Evolutionary conservation across 768 basidiomycete genomes (phyloP).

Genomic region (Candolleomyces eurysporus): DNA sequence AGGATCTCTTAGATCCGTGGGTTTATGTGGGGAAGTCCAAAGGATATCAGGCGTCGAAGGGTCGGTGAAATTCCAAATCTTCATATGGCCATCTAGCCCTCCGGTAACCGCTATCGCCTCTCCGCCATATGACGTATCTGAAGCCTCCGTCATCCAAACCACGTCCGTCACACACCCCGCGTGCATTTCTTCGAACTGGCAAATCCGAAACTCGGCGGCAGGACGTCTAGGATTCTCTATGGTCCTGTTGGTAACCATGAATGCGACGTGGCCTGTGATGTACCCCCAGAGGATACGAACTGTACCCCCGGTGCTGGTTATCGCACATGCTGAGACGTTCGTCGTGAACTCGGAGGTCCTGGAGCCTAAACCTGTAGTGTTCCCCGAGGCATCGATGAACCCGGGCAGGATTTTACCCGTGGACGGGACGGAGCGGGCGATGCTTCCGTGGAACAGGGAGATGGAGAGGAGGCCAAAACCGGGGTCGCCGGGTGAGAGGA

Average conservation of each 20-base stretch:
- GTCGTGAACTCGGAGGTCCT: constrained; percentile 75
- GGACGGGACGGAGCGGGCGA: constrained; percentile 70
- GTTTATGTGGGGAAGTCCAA: constrained; percentile 56
- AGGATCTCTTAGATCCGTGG: constrained; percentile 42
- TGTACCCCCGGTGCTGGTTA: constrained; percentile 62
- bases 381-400: constrained; percentile 62
- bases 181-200: constrained; percentile 58
- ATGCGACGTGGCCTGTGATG: constrained; percentile 61
- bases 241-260: constrained; percentile 54
- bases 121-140: not conserved
- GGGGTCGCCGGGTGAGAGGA: constrained; percentile 48
- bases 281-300: constrained; percentile 77
- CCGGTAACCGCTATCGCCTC: constrained; percentile 44
- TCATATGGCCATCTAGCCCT: constrained; percentile 63
- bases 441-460: constrained; percentile 66
- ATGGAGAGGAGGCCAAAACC: constrained; percentile 54
- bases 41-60: constrained; percentile 42
- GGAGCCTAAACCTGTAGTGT: constrained; percentile 60
- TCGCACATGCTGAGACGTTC: constrained; percentile 55
- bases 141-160: constrained; percentile 41
- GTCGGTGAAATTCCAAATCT: constrained; percentile 66
- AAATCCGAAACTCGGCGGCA: constrained; percentile 46
- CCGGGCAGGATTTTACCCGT: constrained; percentile 70
- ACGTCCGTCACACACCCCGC: constrained; percentile 56
- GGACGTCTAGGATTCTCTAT: constrained; percentile 53